Percentiles rank a stretch among this genome's conserved stretches.
These are phyloP conservation scores for Scalesia atractyloides DNA, from an alignment of 129 eudicot species.

Conservation along the genomic window DNA sequence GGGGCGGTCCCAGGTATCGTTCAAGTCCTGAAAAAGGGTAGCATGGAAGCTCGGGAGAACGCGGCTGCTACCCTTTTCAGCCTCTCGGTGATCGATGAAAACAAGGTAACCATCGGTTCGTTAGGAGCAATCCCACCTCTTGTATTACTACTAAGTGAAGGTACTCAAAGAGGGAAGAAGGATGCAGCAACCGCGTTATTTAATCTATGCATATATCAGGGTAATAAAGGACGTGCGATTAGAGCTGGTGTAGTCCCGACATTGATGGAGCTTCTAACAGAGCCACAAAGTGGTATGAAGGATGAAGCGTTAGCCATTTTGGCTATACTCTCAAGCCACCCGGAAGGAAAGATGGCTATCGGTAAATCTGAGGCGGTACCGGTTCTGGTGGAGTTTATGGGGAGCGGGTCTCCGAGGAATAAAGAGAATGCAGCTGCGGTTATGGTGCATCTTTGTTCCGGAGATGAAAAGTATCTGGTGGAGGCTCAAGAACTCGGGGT, in stretches of 20 bases:
- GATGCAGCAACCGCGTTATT: constrained; percentile 97
- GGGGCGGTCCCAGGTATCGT: constrained; percentile 98
- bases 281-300: constrained; percentile 79
- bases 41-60: constrained; percentile 96
- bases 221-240: constrained; percentile 88
- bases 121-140: constrained; percentile 91
- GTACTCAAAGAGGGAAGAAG: constrained; percentile 91
- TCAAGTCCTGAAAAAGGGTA: constrained; percentile 73
- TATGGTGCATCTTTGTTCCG: constrained; percentile 77
- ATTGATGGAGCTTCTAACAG: constrained; percentile 70
- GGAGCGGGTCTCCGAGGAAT: constrained; percentile 87
- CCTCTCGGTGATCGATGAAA: constrained; percentile 85
- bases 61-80: constrained; percentile 98
- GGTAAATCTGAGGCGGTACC: constrained; percentile 82
- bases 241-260: constrained; percentile 82
- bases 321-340: constrained; percentile 84
- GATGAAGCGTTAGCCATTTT: constrained; percentile 90
- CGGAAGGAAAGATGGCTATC: constrained; percentile 80
- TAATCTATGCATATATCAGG: constrained; percentile 89
- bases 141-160: constrained; percentile 68
- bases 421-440: constrained; percentile 97
- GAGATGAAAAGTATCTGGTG: constrained; percentile 60
- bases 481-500: constrained; percentile 76
- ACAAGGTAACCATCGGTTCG: constrained; percentile 78
- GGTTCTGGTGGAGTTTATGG: constrained; percentile 70